Conservation (phyloP, 345 rosid species). For the Carallia pectinifolia region DNA sequence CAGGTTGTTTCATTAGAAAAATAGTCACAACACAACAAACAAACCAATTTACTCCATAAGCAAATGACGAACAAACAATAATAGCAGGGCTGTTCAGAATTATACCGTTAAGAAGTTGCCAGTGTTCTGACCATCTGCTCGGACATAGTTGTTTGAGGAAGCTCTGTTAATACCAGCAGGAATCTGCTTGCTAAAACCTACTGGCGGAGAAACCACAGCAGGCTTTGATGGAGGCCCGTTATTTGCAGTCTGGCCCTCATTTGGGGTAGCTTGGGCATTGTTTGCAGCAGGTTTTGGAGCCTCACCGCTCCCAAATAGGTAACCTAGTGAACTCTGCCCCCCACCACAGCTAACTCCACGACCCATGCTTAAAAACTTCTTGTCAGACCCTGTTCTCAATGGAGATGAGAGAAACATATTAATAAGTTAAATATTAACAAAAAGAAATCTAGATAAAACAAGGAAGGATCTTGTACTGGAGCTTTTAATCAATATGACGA, state of each 20-base stretch:
- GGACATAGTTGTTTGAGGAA: slow-evolving; percentile 66
- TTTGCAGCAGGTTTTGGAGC: slow-evolving; percentile 59
- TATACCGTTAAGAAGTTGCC: slow-evolving; percentile 81
- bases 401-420: no score
- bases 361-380: slow-evolving; percentile 42
- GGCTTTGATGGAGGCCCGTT: slow-evolving; percentile 39
- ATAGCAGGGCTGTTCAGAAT: not conserved
- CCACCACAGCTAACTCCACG: slow-evolving; percentile 86
- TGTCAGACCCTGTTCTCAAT: no score
- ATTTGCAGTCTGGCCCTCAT: slow-evolving; percentile 32
- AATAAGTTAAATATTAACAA: no score
- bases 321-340: slow-evolving; percentile 85
- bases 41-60: no score
- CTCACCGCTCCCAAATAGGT: slow-evolving; percentile 71
- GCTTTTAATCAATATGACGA: no score
- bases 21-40: not conserved
- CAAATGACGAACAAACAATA: not conserved
- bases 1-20: not conserved
- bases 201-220: slow-evolving; percentile 42
- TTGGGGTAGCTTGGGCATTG: slow-evolving; percentile 33
- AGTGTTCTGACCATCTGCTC: slow-evolving; percentile 81
- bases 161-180: slow-evolving; percentile 66
- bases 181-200: slow-evolving; percentile 46
- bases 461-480: no score
- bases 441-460: no score